A percentile compares a stretch with the other conserved stretches of the same genome.
phyloP scores from a whole-genome alignment of 768 basidiomycete genomes.

The Xerocomellus amylosporus region DNA sequence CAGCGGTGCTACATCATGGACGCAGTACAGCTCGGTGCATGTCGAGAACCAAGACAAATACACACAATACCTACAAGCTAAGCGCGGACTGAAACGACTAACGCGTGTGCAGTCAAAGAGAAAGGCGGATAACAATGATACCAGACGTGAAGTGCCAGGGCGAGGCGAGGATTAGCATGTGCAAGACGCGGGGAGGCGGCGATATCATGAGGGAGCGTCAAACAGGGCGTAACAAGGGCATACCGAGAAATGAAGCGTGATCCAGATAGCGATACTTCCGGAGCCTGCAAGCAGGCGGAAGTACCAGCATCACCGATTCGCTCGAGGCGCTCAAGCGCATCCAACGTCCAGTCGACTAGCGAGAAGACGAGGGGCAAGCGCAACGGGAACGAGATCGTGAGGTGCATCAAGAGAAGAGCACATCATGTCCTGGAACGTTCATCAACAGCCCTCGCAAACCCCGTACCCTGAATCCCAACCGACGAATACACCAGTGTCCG shows the following conservation, averaged over 20 bases:
- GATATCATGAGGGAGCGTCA: constrained; percentile 13
- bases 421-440: constrained; percentile 19
- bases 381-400: constrained; percentile 12
- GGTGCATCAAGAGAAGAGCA: background rate
- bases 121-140: constrained; percentile 20
- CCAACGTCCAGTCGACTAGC: constrained; percentile 38
- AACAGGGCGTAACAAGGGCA: constrained; percentile 25
- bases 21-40: constrained; percentile 30
- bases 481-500: constrained; percentile 23
- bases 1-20: constrained; percentile 32
- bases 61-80: constrained; percentile 33
- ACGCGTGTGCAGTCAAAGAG: constrained; percentile 22
- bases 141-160: constrained; percentile 22
- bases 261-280: constrained; percentile 15
- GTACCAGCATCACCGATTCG: constrained; percentile 8
- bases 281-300: constrained; percentile 29
- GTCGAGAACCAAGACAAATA: constrained; percentile 29
- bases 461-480: constrained; percentile 27
- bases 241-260: constrained; percentile 22
- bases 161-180: constrained; percentile 16
- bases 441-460: constrained; percentile 26
- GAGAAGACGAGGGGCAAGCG: constrained; percentile 31
- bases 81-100: constrained; percentile 25
- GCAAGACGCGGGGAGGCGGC: background rate
- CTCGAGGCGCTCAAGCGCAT: constrained; percentile 26